phyloP scores from a whole-genome alignment of 345 rosid genomes.

The Boechera retrofracta region DNA sequence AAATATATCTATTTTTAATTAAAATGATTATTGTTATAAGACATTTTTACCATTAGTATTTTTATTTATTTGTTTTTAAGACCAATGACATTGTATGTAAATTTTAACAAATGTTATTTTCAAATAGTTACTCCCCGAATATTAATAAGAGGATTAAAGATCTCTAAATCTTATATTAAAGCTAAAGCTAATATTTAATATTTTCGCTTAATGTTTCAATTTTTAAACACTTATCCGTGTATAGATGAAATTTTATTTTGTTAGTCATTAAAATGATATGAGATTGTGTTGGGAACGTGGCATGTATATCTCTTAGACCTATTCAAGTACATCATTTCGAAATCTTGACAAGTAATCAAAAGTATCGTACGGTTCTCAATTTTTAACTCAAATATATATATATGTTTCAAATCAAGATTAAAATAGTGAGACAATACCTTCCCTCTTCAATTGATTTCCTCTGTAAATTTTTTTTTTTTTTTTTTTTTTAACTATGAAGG shows the following conservation, averaged over 20 bases:
- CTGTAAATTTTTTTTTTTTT: background rate
- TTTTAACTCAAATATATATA: background rate
- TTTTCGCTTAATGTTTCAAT: background rate
- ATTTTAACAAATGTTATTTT: no score
- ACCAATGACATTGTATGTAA: no score
- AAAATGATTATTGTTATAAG: no score
- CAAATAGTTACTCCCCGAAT: no score
- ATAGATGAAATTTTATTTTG: background rate
- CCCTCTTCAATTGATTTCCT: background rate
- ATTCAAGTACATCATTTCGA: background rate
- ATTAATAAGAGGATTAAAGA: no score
- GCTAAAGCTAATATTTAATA: background rate
- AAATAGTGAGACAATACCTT: background rate
- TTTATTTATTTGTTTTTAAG: no score
- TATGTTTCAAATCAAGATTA: background rate
- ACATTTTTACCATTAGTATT: no score
- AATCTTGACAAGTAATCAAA: background rate
- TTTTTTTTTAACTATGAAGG: background rate
- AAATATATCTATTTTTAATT: no score
- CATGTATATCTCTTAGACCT: background rate
- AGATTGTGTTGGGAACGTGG: background rate
- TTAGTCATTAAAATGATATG: background rate
- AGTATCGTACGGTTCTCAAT: background rate
- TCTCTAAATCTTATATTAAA: no score
- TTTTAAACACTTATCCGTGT: background rate